Evolutionary conservation across 2,329 filamentous ascomycete genomes (phyloP), one percentile per base, ranked within the genome.

Genomic region (Drechslera avenae): DNA sequence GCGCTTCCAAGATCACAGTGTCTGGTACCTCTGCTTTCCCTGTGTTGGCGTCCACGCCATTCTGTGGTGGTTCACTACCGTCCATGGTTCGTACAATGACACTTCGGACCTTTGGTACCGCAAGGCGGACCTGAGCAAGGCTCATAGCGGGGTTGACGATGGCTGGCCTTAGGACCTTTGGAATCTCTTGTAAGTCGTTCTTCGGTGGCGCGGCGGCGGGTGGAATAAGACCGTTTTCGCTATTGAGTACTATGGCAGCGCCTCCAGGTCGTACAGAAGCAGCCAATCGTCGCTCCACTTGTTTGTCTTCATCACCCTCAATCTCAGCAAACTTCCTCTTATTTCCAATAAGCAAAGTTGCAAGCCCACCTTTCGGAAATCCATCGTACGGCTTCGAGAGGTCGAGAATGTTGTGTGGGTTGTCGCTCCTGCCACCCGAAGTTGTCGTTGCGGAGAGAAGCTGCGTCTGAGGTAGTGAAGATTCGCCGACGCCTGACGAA

Each of bases 301-400:
- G 75, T 33, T 77, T 80, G 40, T 91, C 89, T 14, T 94, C 91
- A 26, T 93, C 90, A 1, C 82, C 86, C 50, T 95, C 90, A 4
- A 88, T 75, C 5, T 83, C 82, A 13, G 85, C 83, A 39, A 88
- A 86, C 67, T 94, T 96, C 19, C 94, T 83, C 76, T 97, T 99
- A 71, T 96, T 99, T 0, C 94, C 94, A 16, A 97, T 82, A 1
- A 99, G 78, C 77, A 99, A 84, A 2, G 90, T 83, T 1, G 90
- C 86, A 14, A 99, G 81, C 2, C 94, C 94, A 18, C 94, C 94
- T 69, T 89, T 91, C 0, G 94, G 94, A 34, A 97, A 80, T 1
- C 93, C 92, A 61, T 99, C 93, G 57, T 92, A 96, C 1, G 94
- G 94, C 66, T 94, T 96, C 13, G 90, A 94, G 2, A 99, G 81